Evolutionary conservation across 164 flowering plant genomes (phyloP).

Genomic region (Umbilicus rupestris): DNA sequence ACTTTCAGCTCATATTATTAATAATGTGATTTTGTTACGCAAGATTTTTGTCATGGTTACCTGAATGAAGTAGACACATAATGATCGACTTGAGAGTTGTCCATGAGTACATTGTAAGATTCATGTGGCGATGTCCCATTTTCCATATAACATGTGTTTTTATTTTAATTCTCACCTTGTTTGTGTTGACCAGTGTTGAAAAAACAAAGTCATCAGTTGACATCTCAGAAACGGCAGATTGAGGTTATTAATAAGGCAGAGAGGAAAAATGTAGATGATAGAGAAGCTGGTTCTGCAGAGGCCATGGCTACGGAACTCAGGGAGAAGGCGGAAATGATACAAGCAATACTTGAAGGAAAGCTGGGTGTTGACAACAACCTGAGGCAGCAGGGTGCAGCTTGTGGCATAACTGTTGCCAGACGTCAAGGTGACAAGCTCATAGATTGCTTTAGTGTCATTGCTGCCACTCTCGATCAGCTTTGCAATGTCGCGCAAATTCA

Average conservation of each 20-base stretch:
- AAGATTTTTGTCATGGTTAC: no score
- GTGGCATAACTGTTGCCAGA: background rate
- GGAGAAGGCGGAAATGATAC: background rate
- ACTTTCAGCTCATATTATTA: no score
- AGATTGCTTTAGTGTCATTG: slow-evolving; percentile 4
- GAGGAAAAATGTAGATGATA: background rate
- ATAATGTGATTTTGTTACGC: no score
- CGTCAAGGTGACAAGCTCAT: slow-evolving; percentile 2
- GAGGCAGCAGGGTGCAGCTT: slow-evolving; percentile 29
- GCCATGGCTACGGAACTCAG: background rate
- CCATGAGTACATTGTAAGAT: no score
- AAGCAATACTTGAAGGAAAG: slow-evolving; percentile 4
- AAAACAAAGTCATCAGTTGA: slow-evolving; percentile 1
- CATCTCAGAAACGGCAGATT: slow-evolving; percentile 7
- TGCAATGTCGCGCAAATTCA: background rate
- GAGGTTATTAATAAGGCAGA: background rate
- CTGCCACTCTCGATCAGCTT: background rate
- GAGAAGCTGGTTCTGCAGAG: background rate
- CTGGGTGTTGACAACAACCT: background rate
- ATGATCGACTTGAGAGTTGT: no score
- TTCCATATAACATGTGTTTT: background rate
- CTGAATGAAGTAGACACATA: no score
- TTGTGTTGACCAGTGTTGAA: background rate
- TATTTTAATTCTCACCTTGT: background rate
- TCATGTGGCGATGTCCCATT: no score